A percentile compares a stretch with the other conserved stretches of the same genome.
Conservation (phyloP, 2,329 filamentous ascomycete species). For the Phyllosticta citrichinensis region DNA sequence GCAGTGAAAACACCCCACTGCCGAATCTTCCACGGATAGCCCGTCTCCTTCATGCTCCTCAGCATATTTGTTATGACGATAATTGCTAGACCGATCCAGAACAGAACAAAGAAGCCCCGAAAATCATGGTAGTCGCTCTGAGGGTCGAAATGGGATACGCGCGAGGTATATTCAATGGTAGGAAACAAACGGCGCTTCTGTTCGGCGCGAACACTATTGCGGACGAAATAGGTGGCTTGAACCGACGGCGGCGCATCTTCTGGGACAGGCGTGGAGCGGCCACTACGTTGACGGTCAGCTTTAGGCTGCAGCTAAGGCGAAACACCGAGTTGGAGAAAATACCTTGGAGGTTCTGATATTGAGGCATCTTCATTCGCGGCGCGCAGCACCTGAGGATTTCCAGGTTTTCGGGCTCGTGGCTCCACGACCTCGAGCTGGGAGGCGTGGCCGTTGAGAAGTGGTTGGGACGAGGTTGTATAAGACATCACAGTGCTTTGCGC, state of each 20-base stretch:
- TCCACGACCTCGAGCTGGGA: slow-evolving; percentile 17
- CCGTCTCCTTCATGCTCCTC: slow-evolving; percentile 88
- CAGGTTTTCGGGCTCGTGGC: slow-evolving; percentile 28
- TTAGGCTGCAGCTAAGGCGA: neutral
- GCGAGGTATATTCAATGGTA: slow-evolving; percentile 79
- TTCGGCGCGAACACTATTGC: slow-evolving; percentile 72
- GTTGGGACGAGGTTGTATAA: slow-evolving; percentile 3
- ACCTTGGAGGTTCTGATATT: slow-evolving; percentile 26
- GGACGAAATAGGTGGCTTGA: slow-evolving; percentile 73
- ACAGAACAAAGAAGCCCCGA: slow-evolving; percentile 92
- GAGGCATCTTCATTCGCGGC: slow-evolving; percentile 24
- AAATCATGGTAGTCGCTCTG: slow-evolving; percentile 89
- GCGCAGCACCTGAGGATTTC: slow-evolving; percentile 24
- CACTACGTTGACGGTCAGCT: slow-evolving; percentile 41
- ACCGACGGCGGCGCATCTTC: slow-evolving; percentile 88
- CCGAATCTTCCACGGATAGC: slow-evolving; percentile 70
- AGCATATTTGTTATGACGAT: slow-evolving; percentile 95
- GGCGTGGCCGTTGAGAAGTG: slow-evolving; percentile 16
- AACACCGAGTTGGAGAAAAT: neutral
- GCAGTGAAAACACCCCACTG: slow-evolving; percentile 84
- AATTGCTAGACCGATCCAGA: slow-evolving; percentile 94
- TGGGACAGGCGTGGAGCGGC: slow-evolving; percentile 72
- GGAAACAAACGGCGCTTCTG: slow-evolving; percentile 81
- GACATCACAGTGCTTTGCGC: slow-evolving; percentile 1
- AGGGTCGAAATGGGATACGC: slow-evolving; percentile 93